Evolutionary conservation across 1,139 yeast species (phyloP).

Genomic region (Saccharomyces pastorianus): DNA sequence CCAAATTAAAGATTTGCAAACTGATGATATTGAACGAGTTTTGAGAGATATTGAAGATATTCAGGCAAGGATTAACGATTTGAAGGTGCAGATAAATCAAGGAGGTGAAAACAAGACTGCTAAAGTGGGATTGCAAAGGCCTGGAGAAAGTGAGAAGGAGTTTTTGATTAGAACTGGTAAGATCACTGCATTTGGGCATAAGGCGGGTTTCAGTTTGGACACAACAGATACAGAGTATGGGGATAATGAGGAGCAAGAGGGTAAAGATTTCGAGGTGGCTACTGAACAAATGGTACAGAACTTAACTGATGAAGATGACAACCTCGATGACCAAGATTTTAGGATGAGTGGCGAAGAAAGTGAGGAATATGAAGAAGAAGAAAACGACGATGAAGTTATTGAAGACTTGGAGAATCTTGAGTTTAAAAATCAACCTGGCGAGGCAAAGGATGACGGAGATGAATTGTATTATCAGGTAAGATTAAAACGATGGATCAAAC

Average conservation of each 20-base stretch:
- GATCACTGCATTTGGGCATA: slow-evolving; percentile 85
- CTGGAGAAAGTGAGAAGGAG: slow-evolving; percentile 73
- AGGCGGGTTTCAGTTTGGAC: slow-evolving; percentile 43
- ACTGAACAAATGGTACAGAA: slow-evolving; percentile 20
- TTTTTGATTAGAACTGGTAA: slow-evolving; percentile 82
- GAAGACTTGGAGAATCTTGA: slow-evolving; percentile 8
- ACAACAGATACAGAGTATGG: slow-evolving; percentile 9
- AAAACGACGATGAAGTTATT: slow-evolving; percentile 4
- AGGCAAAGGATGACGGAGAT: slow-evolving; percentile 68
- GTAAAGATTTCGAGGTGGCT: slow-evolving; percentile 10
- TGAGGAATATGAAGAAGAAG: slow-evolving; percentile 10
- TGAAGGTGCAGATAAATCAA: slow-evolving; percentile 14
- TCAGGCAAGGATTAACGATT: slow-evolving; percentile 40
- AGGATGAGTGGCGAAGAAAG: slow-evolving; percentile 8
- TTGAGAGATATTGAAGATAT: slow-evolving; percentile 63
- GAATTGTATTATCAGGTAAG: slow-evolving; percentile 54
- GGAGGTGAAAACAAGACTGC: slow-evolving; percentile 5
- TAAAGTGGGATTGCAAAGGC: slow-evolving; percentile 33
- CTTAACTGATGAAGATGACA: slow-evolving; percentile 10
- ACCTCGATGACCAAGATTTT: slow-evolving; percentile 2
- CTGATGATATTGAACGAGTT: slow-evolving; percentile 46
- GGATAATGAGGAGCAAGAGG: slow-evolving; percentile 21
- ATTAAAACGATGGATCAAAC: slow-evolving; percentile 48
- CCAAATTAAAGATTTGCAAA: slow-evolving; percentile 48
- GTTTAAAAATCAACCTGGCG: slow-evolving; percentile 12